These are phyloP conservation scores for Ophiostoma populinum DNA, from an alignment of 2,329 filamentous ascomycete species.

Conservation along the genomic window DNA sequence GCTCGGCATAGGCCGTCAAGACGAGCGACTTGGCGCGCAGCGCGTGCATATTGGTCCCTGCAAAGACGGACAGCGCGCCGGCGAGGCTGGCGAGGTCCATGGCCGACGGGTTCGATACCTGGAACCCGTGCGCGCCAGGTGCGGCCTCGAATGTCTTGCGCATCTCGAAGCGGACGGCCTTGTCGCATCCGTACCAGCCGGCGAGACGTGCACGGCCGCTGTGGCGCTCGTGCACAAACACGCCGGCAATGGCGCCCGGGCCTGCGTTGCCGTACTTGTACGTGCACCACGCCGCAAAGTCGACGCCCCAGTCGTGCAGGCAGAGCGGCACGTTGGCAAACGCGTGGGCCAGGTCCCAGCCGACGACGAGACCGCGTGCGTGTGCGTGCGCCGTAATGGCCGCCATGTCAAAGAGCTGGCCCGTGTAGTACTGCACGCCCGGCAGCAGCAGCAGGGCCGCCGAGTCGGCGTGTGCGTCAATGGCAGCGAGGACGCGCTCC, in stretches of 20 bases:
- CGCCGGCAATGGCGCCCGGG: conserved; percentile 61
- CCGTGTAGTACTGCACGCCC: conserved; percentile 83
- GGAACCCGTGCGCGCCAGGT: conserved; percentile 62
- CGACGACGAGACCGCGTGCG: conserved; percentile 33
- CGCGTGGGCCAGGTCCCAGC: conserved; percentile 46
- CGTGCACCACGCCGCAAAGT: conserved; percentile 85
- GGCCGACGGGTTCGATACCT: conserved; percentile 70
- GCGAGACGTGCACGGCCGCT: conserved; percentile 47
- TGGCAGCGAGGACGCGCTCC: conserved; percentile 51
- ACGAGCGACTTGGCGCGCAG: conserved; percentile 54
- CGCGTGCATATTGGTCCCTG: conserved; percentile 48
- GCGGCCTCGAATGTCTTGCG: conserved; percentile 64
- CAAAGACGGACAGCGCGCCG: conserved; percentile 58
- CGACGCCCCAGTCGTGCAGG: conserved; percentile 78
- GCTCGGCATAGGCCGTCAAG: conserved; percentile 62
- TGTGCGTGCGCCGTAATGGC: conserved; percentile 62
- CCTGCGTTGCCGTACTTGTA: conserved; percentile 91
- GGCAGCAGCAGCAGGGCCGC: conserved; percentile 67
- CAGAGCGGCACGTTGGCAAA: conserved; percentile 65
- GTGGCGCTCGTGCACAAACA: conserved; percentile 66
- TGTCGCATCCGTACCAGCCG: conserved; percentile 81
- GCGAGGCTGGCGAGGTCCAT: conserved; percentile 61
- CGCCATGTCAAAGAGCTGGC: conserved; percentile 71
- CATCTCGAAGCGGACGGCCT: conserved; percentile 65
- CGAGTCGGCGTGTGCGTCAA: conserved; percentile 55